Base-by-base conservation (phyloP, 495 filamentous ascomycete species). In the Thozetella sp. region DNA sequence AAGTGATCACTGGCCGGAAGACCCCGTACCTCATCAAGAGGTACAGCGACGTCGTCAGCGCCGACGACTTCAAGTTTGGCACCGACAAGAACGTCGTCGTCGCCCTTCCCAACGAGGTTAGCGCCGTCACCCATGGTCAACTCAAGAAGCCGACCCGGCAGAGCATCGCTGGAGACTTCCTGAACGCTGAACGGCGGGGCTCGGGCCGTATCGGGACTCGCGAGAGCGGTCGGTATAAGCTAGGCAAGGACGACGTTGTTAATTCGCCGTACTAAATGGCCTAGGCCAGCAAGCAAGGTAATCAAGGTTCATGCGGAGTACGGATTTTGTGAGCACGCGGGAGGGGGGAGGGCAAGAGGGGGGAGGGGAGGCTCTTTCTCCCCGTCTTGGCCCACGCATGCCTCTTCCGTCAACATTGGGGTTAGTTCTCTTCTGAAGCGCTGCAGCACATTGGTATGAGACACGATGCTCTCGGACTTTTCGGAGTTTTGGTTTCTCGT, bases 61-160 rank as follows among this genome's bases (percentile, higher is more conserved):
- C 95, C n/a, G 96, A 99, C 69, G 96, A 99, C 71, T 99, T 99
- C 88, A 91, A 93, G 63, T 99, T 93, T 66, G 93, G 93, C 26
- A 91, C 87, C 13, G 95, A 99, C 70, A 96, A 97, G 83, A 97
- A 97, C 65, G 91, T 99, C 61, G 97, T 99, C 68, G 93, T 99
- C 22, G 95, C 95, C 1, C 77, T 98, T 60, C 93, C 96, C 2
- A 96, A 99, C 70, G 93, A 97, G 75, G 94, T 99, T 62, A 94
- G 97, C 72, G 97, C 97, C 93, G 91, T 98, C 23, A 88, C 87
- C 46, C 92, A 92, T 74, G 82, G 87, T 61, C 86, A 84, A 63
- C 86, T 99, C 70, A 91, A 90, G 83, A 89, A 85, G 74, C 92
- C 94, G 1, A 97, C 96, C 3, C 80, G 95, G 37, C 93, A 99